These are phyloP conservation scores for Stagonosporopsis cucurbitacearum DNA, from an alignment of 2,329 filamentous ascomycete genomes.

Conservation along the genomic window DNA sequence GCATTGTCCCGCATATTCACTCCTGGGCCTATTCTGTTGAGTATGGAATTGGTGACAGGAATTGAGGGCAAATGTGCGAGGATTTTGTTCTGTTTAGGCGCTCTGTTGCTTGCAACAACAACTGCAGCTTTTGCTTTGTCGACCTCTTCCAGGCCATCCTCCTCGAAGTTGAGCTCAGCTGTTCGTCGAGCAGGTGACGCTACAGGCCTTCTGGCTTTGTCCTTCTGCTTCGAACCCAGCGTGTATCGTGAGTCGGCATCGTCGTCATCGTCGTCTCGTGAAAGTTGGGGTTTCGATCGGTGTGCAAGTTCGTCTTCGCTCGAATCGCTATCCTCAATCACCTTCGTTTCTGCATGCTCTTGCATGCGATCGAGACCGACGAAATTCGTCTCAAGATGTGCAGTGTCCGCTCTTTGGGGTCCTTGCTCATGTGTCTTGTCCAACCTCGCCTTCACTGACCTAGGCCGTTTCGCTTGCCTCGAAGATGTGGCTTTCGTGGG, in stretches of 20 bases:
- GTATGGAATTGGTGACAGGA: background rate
- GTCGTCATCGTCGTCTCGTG: slow-evolving; percentile 6
- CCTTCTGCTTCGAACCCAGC: slow-evolving; percentile 4
- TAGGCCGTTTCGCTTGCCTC: background rate
- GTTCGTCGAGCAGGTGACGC: background rate
- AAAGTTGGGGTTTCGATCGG: background rate
- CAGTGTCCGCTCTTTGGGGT: background rate
- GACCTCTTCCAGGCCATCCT: slow-evolving; percentile 11
- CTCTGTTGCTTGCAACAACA: background rate
- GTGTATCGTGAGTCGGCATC: slow-evolving; percentile 14
- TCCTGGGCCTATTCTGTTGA: background rate
- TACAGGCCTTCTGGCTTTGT: background rate
- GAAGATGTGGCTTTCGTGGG: background rate
- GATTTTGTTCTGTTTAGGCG: background rate
- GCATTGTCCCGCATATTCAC: background rate
- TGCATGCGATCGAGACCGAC: background rate
- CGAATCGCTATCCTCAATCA: slow-evolving; percentile 1
- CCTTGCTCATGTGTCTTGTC: background rate
- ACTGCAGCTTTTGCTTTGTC: slow-evolving; percentile 9
- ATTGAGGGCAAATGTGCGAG: background rate
- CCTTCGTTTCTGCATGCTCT: background rate
- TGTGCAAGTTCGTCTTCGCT: slow-evolving; percentile 1
- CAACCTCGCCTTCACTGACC: background rate
- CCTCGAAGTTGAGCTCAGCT: slow-evolving; percentile 11
- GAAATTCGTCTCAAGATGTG: background rate